Base-by-base conservation (phyloP, 768 basidiomycete species). In the Rhizopogon rudus region DNA sequence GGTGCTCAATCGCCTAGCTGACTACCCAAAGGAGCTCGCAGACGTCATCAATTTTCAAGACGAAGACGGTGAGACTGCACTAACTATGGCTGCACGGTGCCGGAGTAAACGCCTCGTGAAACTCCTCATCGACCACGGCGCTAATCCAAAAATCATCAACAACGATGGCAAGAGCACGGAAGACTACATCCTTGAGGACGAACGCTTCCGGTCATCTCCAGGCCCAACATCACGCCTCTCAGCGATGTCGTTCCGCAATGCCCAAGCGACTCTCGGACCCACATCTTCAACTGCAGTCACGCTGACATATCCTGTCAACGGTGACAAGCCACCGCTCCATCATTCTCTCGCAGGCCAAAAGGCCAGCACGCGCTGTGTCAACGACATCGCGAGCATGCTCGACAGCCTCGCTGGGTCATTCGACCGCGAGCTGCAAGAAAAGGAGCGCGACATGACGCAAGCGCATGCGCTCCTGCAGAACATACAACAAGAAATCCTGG, bases 11-110 rank as follows among this genome's bases (percentile, higher is more conserved):
- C 82, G 96, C 50, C 79, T 99, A 40, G 79, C 89, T 6, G 94
- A 95, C 65, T 99, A 91, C 73, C 95, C 97, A 1, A 90, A 90
- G 64, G 97, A 99, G 70, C 75, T 99, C 31, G 92, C 93, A 33
- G 97, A 99, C 65, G 93, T 99, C 45, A 93, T 99, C 72, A 99
- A 99, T 67, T 98, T 98, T 69, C 97, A 97, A 68, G 96, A 98
- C 67, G 94, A 98, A 67, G 97, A 99, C 60, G 96, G 96, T 37
- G 97, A 99, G 73, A 98, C 97, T 6, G 93, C 97, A 10, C 72
- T 99, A 57, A 98, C 97, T 3, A 84, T 99, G 78, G 95, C 97
- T 17, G 96, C 97, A 13, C 81, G 97, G 42, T 98, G 95, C 67
- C 77, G 97, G 54, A 94, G 91, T 71, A 95, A 97, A 71, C 88